Percentiles rank a stretch among this genome's conserved stretches.
Conservation (phyloP, 805 yeast genomes). For the Myxozyma geophila region DNA sequence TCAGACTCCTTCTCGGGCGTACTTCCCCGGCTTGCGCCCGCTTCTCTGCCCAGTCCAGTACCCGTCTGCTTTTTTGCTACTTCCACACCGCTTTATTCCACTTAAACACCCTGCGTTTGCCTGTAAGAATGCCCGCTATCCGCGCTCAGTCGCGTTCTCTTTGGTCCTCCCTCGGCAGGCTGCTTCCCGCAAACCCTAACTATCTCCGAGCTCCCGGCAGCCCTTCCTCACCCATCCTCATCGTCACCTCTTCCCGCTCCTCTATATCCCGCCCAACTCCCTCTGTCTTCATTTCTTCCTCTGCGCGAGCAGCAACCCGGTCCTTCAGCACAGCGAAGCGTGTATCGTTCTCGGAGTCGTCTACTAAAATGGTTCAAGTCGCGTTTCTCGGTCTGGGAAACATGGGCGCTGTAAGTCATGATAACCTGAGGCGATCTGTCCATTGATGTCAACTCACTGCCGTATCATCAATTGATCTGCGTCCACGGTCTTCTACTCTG, state of each 20-base stretch:
- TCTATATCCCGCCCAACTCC: neutral
- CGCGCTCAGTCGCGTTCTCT: too few species aligned
- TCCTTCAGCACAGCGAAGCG: neutral
- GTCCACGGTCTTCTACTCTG: neutral
- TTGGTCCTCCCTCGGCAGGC: too few species aligned
- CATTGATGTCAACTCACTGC: neutral
- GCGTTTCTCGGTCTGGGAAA: constrained; percentile 35
- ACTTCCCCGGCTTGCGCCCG: too few species aligned
- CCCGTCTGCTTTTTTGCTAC: too few species aligned
- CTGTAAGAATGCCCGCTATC: too few species aligned
- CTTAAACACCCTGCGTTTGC: too few species aligned
- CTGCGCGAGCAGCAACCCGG: neutral
- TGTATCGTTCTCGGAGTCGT: neutral
- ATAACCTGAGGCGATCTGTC: neutral
- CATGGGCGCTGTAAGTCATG: constrained; percentile 30
- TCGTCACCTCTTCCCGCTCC: neutral
- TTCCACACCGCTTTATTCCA: too few species aligned
- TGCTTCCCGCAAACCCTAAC: too few species aligned
- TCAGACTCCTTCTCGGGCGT: too few species aligned
- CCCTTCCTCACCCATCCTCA: neutral
- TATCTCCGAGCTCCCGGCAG: too few species aligned
- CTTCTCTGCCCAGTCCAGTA: too few species aligned
- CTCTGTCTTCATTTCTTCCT: neutral
- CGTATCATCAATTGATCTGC: neutral
- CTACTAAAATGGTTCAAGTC: constrained; percentile 32